Percentiles rank a stretch among this genome's conserved stretches.
Conservation (phyloP, 208 protist genomes). For the Dictyostelium gargantuum region DNA sequence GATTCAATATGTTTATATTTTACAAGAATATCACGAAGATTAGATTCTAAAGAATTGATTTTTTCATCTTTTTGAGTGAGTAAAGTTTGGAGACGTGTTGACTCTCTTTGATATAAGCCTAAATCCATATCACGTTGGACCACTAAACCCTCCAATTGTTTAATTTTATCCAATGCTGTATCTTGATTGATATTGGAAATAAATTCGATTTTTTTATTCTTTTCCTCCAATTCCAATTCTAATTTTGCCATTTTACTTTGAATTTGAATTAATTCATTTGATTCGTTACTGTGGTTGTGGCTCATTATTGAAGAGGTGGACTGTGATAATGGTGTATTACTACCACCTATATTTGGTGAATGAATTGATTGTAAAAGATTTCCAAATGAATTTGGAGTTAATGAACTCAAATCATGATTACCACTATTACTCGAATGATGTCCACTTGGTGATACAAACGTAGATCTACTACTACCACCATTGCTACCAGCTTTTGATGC, state of each 20-base stretch:
- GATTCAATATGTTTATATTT: neutral
- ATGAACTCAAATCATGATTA: neutral
- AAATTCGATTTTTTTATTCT: constrained; percentile 22
- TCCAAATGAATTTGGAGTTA: neutral
- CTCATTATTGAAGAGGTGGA: neutral
- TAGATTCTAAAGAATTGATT: neutral
- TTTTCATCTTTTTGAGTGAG: neutral
- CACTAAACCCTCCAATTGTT: constrained; percentile 11
- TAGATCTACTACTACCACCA: neutral
- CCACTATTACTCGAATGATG: neutral
- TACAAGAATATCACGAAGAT: neutral
- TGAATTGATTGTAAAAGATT: neutral
- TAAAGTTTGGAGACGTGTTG: neutral
- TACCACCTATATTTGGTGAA: too few relatives aligned
- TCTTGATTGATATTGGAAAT: neutral
- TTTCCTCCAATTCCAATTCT: constrained; percentile 15
- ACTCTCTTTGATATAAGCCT: constrained; percentile 16
- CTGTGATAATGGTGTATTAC: neutral
- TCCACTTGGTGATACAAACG: neutral
- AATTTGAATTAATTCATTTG: neutral
- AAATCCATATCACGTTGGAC: constrained; percentile 31
- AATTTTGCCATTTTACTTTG: constrained; percentile 17
- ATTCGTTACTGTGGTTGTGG: neutral
- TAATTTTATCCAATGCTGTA: constrained; percentile 10
- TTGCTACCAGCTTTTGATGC: neutral